phyloP scores from a whole-genome alignment of 1,284 basidiomycete species.

The Irpex rosettiformis region DNA sequence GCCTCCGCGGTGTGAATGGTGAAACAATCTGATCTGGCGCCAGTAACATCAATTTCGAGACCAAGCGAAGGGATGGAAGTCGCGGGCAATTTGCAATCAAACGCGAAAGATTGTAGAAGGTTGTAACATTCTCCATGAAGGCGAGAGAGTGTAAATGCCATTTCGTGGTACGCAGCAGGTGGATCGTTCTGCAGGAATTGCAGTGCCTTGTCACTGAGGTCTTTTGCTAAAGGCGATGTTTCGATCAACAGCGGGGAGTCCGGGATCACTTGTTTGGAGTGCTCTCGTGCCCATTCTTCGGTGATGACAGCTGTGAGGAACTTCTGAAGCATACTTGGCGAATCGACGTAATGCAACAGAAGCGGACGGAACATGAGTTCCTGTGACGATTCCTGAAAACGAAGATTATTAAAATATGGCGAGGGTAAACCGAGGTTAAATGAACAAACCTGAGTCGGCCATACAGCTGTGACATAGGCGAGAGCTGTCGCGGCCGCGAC shows the following conservation, averaged over 20 bases:
- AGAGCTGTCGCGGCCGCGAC: conserved; percentile 81
- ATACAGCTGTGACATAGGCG: conserved; percentile 67
- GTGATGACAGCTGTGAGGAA: conserved; percentile 82
- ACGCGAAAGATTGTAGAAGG: conserved; percentile 77
- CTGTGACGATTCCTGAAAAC: conserved; percentile 31
- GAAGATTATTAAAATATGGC: conserved; percentile 2
- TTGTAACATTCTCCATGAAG: conserved; percentile 81
- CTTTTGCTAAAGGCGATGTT: conserved; percentile 56
- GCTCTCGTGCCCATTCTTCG: conserved; percentile 89
- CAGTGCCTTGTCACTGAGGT: conserved; percentile 66
- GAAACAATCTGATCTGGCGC: conserved; percentile 66
- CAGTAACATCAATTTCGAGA: conserved; percentile 73
- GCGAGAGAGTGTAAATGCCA: conserved; percentile 78
- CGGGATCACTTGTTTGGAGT: conserved; percentile 32
- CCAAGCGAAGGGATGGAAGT: conserved; percentile 81
- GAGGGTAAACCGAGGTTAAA: background rate
- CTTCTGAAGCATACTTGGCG: conserved; percentile 89
- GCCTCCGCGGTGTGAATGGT: conserved; percentile 78
- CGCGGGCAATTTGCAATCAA: conserved; percentile 83
- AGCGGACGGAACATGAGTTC: conserved; percentile 69
- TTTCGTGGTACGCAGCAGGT: conserved; percentile 88
- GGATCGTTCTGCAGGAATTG: conserved; percentile 72
- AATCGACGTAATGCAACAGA: conserved; percentile 77
- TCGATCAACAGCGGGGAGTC: conserved; percentile 45
- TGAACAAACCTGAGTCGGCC: conserved; percentile 55